A percentile compares a stretch with the other conserved stretches of the same genome.
Evolutionary conservation across 2,329 filamentous ascomycete species (phyloP).

Genomic region (Colletotrichum somersetense): DNA sequence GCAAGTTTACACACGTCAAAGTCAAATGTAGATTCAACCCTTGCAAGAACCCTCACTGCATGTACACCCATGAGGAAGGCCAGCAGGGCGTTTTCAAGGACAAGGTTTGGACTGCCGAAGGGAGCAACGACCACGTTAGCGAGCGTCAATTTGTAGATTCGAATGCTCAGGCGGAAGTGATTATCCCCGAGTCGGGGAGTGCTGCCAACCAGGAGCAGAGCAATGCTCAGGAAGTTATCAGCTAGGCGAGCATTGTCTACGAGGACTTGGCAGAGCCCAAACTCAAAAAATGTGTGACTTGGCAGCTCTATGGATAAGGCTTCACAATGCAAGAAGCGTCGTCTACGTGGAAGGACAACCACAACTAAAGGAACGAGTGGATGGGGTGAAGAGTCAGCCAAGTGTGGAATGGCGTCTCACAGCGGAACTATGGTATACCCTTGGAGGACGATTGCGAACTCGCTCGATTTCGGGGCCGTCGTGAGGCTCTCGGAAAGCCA

Average conservation of each 20-base stretch:
- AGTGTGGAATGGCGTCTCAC: conserved; percentile 12
- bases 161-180: conserved; percentile 75
- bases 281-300: not conserved
- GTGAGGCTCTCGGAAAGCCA: conserved; percentile 12
- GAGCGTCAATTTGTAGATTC: conserved; percentile 90
- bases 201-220: conserved; percentile 55
- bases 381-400: not conserved
- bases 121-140: conserved; percentile 77
- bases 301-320: not conserved
- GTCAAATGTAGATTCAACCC: conserved; percentile 91
- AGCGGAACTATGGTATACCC: conserved; percentile 9
- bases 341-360: conserved; percentile 10
- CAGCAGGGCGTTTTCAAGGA: conserved; percentile 88
- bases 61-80: conserved; percentile 91
- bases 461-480: not conserved
- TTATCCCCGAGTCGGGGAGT: conserved; percentile 68
- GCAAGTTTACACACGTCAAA: conserved; percentile 90
- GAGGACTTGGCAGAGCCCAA: not conserved
- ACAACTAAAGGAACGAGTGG: not conserved
- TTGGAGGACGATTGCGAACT: conserved; percentile 12
- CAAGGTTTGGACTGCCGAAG: conserved; percentile 87
- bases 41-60: conserved; percentile 88
- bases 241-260: conserved; percentile 25
- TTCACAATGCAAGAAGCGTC: conserved; percentile 17
- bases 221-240: conserved; percentile 56